Conservation (phyloP, 2,329 filamentous ascomycete genomes). For the Penicillium griseofulvum region DNA sequence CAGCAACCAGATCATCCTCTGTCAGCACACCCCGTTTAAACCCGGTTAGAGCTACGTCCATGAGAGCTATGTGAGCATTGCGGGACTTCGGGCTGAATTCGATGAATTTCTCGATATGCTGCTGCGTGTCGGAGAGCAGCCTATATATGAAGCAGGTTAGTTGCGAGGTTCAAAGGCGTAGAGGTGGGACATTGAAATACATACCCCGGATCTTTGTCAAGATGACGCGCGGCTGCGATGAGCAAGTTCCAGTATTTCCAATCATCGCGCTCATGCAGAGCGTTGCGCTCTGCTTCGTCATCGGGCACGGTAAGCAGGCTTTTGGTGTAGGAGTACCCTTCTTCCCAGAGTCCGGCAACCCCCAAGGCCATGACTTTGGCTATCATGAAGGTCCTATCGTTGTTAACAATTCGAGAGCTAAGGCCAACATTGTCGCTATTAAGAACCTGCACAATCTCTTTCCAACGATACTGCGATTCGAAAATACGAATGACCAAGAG, state of each 20-base stretch:
- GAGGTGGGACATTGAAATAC: conserved; percentile 11
- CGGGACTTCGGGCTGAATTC: conserved; percentile 39
- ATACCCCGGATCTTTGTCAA: conserved; percentile 33
- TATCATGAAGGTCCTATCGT: conserved; percentile 44
- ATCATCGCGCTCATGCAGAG: conserved; percentile 42
- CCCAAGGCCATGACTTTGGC: conserved; percentile 40
- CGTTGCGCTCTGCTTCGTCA: conserved; percentile 28
- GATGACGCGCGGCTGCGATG: conserved; percentile 33
- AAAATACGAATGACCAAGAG: conserved; percentile 46
- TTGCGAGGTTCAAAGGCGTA: neutral
- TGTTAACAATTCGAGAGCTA: conserved; percentile 43
- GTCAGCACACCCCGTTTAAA: conserved; percentile 27
- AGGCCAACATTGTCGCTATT: conserved; percentile 43
- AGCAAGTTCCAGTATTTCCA: conserved; percentile 49
- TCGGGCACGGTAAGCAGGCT: conserved; percentile 37
- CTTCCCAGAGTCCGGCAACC: conserved; percentile 39
- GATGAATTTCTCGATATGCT: conserved; percentile 37
- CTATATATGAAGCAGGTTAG: conserved; percentile 28
- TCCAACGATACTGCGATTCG: conserved; percentile 39
- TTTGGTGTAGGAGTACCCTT: conserved; percentile 38
- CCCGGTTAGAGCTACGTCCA: conserved; percentile 31
- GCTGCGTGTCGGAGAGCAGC: conserved; percentile 28
- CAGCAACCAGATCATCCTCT: conserved; percentile 34
- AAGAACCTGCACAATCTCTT: conserved; percentile 44
- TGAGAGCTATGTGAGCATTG: conserved; percentile 41